phyloP scores from a whole-genome alignment of 73 alveolate genomes.

The Uronychia setigera region DNA sequence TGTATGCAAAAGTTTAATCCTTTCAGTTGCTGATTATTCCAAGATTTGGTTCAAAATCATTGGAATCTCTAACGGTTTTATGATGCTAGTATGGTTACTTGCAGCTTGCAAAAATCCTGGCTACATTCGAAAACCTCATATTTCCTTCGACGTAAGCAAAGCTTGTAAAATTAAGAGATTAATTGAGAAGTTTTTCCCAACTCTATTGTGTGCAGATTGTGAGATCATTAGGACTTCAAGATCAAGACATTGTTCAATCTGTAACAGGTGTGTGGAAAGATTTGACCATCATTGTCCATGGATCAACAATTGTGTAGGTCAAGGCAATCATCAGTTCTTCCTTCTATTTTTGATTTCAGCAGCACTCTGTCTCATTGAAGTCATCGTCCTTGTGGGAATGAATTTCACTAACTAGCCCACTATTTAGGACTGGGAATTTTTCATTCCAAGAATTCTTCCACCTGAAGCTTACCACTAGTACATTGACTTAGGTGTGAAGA shows the following conservation, averaged over 20 bases:
- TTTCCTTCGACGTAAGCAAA: slow-evolving; percentile 16
- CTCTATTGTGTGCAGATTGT: slow-evolving; percentile 76
- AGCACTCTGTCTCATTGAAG: slow-evolving; percentile 16
- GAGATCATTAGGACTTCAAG: slow-evolving; percentile 67
- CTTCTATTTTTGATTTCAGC: slow-evolving; percentile 43
- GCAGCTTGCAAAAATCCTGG: slow-evolving; percentile 54
- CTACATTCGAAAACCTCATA: slow-evolving; percentile 16
- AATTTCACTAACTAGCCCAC: background rate
- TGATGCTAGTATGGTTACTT: background rate
- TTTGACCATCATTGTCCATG: slow-evolving; percentile 94
- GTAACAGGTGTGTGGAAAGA: slow-evolving; percentile 84
- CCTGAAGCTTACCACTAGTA: too few species aligned
- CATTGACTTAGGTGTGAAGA: too few species aligned
- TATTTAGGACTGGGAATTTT: slow-evolving; percentile 3
- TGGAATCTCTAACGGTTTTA: background rate
- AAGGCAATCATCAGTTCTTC: slow-evolving; percentile 69
- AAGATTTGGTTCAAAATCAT: slow-evolving; percentile 2
- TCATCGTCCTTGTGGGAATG: background rate
- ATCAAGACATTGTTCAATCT: slow-evolving; percentile 80
- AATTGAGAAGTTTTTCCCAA: slow-evolving; percentile 43
- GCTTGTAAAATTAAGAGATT: slow-evolving; percentile 16
- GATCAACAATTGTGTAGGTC: slow-evolving; percentile 92
- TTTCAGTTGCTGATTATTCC: background rate
- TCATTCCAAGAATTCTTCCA: slow-evolving; percentile 9
- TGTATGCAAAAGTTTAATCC: slow-evolving; percentile 9